Conservation (phyloP, 2,329 filamentous ascomycete genomes). For the Penicillium palitans region DNA sequence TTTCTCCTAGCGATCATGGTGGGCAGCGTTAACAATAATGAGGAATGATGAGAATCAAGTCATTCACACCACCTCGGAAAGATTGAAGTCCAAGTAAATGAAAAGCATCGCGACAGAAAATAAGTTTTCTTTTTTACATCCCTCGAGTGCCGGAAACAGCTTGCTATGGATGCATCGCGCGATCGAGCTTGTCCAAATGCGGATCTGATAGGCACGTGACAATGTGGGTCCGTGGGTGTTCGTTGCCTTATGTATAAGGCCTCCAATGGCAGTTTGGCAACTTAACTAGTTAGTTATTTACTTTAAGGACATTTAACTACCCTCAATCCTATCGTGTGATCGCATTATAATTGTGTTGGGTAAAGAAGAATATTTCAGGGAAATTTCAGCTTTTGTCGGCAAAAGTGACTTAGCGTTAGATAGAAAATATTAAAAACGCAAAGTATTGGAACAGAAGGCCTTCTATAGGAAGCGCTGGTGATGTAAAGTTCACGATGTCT, state of each 20-base stretch:
- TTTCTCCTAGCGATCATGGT: slow-evolving; percentile 4
- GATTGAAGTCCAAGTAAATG: neutral
- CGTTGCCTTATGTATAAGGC: neutral
- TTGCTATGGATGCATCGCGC: neutral
- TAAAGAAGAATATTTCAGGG: too few relatives aligned
- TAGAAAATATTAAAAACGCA: too few relatives aligned
- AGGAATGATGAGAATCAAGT: neutral
- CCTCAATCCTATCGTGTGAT: neutral
- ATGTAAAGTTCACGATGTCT: too few relatives aligned
- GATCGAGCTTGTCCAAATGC: neutral
- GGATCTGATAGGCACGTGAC: neutral
- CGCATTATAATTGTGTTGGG: too few relatives aligned
- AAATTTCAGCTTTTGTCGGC: too few relatives aligned
- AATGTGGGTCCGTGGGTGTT: neutral
- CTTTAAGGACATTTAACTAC: neutral
- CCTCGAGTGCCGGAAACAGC: neutral
- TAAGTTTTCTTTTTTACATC: neutral
- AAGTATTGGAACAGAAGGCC: too few relatives aligned
- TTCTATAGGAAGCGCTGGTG: too few relatives aligned
- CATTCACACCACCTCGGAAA: neutral
- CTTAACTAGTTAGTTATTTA: too few relatives aligned
- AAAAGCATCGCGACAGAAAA: neutral
- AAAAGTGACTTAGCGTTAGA: too few relatives aligned
- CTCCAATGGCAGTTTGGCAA: neutral
- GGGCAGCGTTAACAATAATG: neutral